Conservation (phyloP, 2,329 filamentous ascomycete genomes). For the Cylindrodendrum hubeiense region DNA sequence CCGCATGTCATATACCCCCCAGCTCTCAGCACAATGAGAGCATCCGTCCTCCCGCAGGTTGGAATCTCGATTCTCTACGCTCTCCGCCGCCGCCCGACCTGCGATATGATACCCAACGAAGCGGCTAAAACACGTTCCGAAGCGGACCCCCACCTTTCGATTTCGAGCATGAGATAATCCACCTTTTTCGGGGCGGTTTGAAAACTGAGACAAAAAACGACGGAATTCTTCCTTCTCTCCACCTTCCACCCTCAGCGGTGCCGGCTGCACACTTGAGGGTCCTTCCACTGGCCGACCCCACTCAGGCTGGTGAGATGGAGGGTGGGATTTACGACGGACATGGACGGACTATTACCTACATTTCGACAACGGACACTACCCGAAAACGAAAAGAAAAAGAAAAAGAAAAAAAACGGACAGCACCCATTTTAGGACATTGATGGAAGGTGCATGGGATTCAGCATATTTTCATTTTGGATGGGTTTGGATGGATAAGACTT, state of each 20-base stretch:
- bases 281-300: conserved; percentile 34
- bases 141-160: conserved; percentile 4
- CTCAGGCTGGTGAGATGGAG: conserved; percentile 15
- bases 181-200: conserved; percentile 26
- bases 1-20: conserved; percentile 42
- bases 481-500: conserved; percentile 38
- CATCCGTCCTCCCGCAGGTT: conserved; percentile 23
- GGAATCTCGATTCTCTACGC: conserved; percentile 16
- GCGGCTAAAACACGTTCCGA: conserved; percentile 12
- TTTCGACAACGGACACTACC: conserved; percentile 35
- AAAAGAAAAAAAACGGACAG: conserved; percentile 32
- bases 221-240: neutral
- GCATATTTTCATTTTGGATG: conserved; percentile 1
- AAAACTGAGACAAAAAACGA: conserved; percentile 21
- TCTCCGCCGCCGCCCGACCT: conserved; percentile 14
- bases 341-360: conserved; percentile 16
- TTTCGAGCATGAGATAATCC: conserved; percentile 13
- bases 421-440: conserved; percentile 31
- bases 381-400: conserved; percentile 22
- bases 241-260: conserved; percentile 10
- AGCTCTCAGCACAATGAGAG: conserved; percentile 47
- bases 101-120: conserved; percentile 25
- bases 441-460: conserved; percentile 31
- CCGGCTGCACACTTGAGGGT: conserved; percentile 19
- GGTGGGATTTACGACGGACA: conserved; percentile 24